These are phyloP conservation scores for Margaritispora aquatica DNA, from an alignment of 495 filamentous ascomycete genomes.

Conservation along the genomic window DNA sequence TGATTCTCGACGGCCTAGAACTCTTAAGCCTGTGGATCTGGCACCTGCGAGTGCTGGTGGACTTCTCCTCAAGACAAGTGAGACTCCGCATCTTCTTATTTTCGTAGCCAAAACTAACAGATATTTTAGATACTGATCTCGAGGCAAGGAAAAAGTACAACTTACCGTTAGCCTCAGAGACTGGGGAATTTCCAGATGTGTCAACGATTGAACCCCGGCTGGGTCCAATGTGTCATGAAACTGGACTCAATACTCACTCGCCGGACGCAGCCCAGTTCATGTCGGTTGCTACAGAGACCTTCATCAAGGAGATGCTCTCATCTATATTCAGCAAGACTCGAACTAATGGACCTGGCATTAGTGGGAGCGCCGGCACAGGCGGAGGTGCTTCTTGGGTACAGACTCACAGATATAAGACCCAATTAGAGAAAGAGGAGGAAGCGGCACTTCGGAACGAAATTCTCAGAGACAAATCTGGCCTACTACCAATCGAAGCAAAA, in stretches of 20 bases:
- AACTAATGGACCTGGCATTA: conserved; percentile 64
- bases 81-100: conserved; percentile 25
- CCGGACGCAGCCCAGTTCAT: conserved; percentile 76
- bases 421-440: conserved; percentile 67
- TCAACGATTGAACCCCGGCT: conserved; percentile 77
- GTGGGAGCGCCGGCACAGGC: conserved; percentile 49
- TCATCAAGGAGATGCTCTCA: conserved; percentile 81
- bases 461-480: conserved; percentile 57
- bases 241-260: conserved; percentile 71
- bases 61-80: conserved; percentile 87
- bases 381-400: conserved; percentile 65
- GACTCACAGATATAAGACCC: conserved; percentile 68
- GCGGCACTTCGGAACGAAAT: conserved; percentile 61
- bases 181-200: conserved; percentile 85
- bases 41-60: conserved; percentile 74
- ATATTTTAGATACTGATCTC: conserved; percentile 68
- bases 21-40: conserved; percentile 50
- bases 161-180: conserved; percentile 79
- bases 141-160: conserved; percentile 91
- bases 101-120: conserved; percentile 6
- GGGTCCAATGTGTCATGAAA: conserved; percentile 91
- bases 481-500: conserved; percentile 71
- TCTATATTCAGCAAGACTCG: conserved; percentile 72
- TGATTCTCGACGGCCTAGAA: conserved; percentile 63
- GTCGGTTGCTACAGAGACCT: conserved; percentile 85